Percentiles rank a stretch among this genome's conserved stretches.
Conservation (phyloP, 495 filamentous ascomycete species). For the Hyphodiscus hymeniophilus region DNA sequence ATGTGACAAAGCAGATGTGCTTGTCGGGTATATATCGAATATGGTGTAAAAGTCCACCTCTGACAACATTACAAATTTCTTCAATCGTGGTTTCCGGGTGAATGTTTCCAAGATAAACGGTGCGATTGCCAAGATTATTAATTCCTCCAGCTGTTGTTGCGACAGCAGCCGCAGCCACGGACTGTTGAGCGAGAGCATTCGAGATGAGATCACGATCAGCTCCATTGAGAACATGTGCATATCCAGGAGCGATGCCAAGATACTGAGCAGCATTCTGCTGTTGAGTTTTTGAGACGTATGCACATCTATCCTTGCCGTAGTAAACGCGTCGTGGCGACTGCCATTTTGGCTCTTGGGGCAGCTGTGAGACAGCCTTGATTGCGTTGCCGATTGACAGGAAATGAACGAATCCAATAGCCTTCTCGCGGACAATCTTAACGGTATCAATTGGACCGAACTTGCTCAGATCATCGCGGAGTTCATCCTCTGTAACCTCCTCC, state of each 20-base stretch:
- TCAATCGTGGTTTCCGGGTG: conserved; percentile 98
- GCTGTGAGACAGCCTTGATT: conserved; percentile 95
- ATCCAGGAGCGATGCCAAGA: conserved; percentile 94
- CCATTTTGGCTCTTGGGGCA: conserved; percentile 96
- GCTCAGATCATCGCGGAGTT: conserved; percentile 87
- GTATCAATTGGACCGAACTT: conserved; percentile 97
- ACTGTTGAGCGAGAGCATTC: conserved; percentile 92
- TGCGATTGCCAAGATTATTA: conserved; percentile 94
- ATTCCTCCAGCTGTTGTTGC: conserved; percentile 94
- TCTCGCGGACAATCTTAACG: conserved; percentile 95
- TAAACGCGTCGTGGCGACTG: conserved; percentile 91
- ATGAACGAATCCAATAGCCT: conserved; percentile 96
- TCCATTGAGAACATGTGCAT: conserved; percentile 90
- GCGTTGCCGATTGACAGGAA: conserved; percentile 97
- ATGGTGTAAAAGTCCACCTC: conserved; percentile 88
- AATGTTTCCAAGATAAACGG: conserved; percentile 97
- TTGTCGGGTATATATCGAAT: conserved; percentile 99
- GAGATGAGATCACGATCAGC: conserved; percentile 95
- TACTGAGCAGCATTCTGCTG: conserved; percentile 99
- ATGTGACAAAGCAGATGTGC: conserved; percentile 99
- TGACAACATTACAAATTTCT: conserved; percentile 96
- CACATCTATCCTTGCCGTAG: conserved; percentile 97
- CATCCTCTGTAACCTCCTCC: conserved; percentile 84
- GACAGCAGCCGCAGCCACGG: conserved; percentile 91
- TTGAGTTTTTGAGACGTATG: conserved; percentile 98